These are phyloP conservation scores for Penicillium sp. DNA, from an alignment of 2,329 filamentous ascomycete species.

Conservation along the genomic window DNA sequence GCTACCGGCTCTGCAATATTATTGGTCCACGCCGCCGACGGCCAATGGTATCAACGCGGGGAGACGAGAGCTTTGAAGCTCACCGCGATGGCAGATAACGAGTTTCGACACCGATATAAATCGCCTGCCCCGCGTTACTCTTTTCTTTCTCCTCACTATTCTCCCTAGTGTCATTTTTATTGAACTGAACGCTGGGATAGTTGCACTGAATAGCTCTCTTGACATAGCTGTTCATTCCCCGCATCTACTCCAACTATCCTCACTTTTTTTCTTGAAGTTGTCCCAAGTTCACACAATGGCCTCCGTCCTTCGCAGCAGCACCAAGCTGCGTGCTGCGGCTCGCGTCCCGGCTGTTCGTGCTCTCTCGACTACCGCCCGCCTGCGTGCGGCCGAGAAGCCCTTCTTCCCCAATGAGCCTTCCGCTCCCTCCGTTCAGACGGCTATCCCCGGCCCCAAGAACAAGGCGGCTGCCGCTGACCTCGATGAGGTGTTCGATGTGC, in stretches of 20 bases:
- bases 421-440: constrained; percentile 54
- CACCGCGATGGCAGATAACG: constrained; percentile 20
- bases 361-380: constrained; percentile 36
- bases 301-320: constrained; percentile 36
- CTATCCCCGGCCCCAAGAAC: constrained; percentile 74
- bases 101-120: constrained; percentile 17
- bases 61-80: constrained; percentile 18
- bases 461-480: constrained; percentile 68
- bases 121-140: constrained; percentile 11
- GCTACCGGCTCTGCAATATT: neutral
- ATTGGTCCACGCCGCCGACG: constrained; percentile 29
- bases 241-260: constrained; percentile 5
- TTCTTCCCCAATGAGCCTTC: constrained; percentile 61
- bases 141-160: neutral
- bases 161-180: neutral
- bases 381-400: constrained; percentile 43
- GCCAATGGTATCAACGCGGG: constrained; percentile 24
- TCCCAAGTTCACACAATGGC: constrained; percentile 29
- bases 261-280: neutral
- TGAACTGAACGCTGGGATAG: neutral
- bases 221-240: constrained; percentile 7
- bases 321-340: constrained; percentile 33
- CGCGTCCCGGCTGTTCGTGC: constrained; percentile 36
- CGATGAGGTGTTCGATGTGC: constrained; percentile 77
- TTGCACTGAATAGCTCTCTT: constrained; percentile 1